phyloP scores from a whole-genome alignment of 2,329 filamentous ascomycete species.

The Cladosporium sp. region DNA sequence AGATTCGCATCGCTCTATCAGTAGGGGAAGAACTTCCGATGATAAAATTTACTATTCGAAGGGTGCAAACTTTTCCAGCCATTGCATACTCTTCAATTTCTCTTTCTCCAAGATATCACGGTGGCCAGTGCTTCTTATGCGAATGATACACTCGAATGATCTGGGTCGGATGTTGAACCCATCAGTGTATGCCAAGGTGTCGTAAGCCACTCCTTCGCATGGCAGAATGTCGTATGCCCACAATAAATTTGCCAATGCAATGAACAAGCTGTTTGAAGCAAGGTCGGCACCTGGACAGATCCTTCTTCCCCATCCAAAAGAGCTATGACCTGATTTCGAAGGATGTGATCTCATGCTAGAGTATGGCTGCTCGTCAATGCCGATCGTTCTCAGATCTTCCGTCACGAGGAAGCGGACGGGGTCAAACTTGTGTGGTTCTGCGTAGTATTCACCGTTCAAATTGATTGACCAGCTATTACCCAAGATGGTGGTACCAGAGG shows the following conservation, averaged over 20 bases:
- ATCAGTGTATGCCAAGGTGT: conserved; percentile 39
- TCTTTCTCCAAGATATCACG: too few species aligned
- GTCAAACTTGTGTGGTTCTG: conserved; percentile 15
- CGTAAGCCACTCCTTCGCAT: conserved; percentile 31
- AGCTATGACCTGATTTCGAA: conserved; percentile 40
- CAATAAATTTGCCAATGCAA: conserved; percentile 34
- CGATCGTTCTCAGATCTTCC: conserved; percentile 23
- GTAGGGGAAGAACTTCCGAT: too few species aligned
- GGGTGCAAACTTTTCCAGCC: too few species aligned
- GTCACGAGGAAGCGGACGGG: conserved; percentile 34
- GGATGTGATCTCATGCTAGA: conserved; percentile 27
- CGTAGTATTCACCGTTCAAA: conserved; percentile 38
- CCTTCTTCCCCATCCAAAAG: conserved; percentile 46
- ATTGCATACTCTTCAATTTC: too few species aligned
- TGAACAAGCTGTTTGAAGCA: conserved; percentile 44
- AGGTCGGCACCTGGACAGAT: conserved; percentile 50
- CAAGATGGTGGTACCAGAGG: conserved; percentile 42
- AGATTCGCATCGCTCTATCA: too few species aligned
- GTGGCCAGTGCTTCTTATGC: too few species aligned
- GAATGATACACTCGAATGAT: too few species aligned
- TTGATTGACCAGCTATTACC: conserved; percentile 45
- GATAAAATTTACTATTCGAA: too few species aligned
- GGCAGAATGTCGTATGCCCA: conserved; percentile 43
- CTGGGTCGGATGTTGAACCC: too few species aligned
- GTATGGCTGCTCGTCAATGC: too few species aligned